A percentile compares a stretch with the other conserved stretches of the same genome.
Evolutionary conservation across 768 basidiomycete genomes (phyloP).

Genomic region (Tephrocybe sp.): DNA sequence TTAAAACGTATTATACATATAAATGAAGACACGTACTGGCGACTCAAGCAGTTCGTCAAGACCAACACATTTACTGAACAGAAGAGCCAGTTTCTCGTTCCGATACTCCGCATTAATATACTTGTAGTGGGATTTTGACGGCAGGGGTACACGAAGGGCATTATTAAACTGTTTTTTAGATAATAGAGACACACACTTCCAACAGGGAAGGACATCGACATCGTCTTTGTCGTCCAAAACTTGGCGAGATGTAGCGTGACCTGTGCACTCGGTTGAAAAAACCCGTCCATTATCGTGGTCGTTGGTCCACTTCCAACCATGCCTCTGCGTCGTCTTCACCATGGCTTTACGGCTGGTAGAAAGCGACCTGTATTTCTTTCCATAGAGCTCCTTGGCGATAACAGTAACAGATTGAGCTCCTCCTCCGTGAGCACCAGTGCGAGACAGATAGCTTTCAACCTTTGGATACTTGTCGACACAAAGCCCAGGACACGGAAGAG

Average conservation of each 20-base stretch:
- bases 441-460: constrained; percentile 13
- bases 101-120: constrained; percentile 4
- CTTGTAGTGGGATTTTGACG: neutral
- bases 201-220: neutral
- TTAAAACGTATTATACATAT: too few relatives aligned
- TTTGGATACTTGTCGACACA: neutral
- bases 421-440: constrained; percentile 14
- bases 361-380: neutral
- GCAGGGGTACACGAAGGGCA: neutral
- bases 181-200: neutral
- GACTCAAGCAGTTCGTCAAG: too few relatives aligned
- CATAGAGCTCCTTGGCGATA: constrained; percentile 9
- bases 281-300: constrained; percentile 17
- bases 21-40: too few relatives aligned
- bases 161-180: neutral
- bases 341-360: constrained; percentile 6
- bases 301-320: constrained; percentile 25
- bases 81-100: neutral
- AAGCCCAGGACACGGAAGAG: too few relatives aligned
- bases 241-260: too few relatives aligned
- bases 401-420: constrained; percentile 7
- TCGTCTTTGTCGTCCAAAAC: too few relatives aligned
- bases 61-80: neutral
- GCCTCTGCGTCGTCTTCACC: constrained; percentile 13
- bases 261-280: constrained; percentile 17